Evolutionary conservation across 2,329 filamentous ascomycete species (phyloP).

Genomic region (Colletotrichum somersetense): DNA sequence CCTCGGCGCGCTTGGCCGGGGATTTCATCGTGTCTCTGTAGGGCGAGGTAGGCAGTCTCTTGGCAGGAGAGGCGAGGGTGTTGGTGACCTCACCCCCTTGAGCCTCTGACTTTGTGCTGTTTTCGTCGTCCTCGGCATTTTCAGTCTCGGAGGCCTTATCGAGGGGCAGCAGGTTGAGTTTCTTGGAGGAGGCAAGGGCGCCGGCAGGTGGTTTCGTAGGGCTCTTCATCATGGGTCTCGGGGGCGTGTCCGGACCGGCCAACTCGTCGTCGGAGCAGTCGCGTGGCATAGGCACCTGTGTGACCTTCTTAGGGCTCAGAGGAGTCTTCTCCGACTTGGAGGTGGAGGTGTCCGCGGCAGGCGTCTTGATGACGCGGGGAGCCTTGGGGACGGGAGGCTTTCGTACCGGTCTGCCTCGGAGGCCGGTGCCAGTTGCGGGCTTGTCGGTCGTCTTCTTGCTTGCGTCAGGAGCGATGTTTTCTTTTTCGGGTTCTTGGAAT

Average conservation of each 20-base stretch:
- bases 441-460: slow-evolving; percentile 51
- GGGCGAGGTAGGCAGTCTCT: slow-evolving; percentile 64
- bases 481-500: slow-evolving; percentile 75
- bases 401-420: slow-evolving; percentile 61
- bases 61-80: slow-evolving; percentile 67
- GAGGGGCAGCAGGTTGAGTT: slow-evolving; percentile 49
- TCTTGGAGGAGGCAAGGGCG: slow-evolving; percentile 50
- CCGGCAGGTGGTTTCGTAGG: slow-evolving; percentile 63
- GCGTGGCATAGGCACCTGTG: slow-evolving; percentile 64
- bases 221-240: slow-evolving; percentile 67
- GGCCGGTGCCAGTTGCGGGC: slow-evolving; percentile 49
- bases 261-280: slow-evolving; percentile 73
- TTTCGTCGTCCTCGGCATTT: slow-evolving; percentile 44
- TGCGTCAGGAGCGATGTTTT: slow-evolving; percentile 65
- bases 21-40: slow-evolving; percentile 68
- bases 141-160: slow-evolving; percentile 24
- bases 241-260: slow-evolving; percentile 62
- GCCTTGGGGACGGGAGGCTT: slow-evolving; percentile 53
- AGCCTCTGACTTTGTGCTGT: slow-evolving; percentile 35
- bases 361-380: slow-evolving; percentile 47
- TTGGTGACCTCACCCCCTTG: slow-evolving; percentile 45
- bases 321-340: slow-evolving; percentile 60
- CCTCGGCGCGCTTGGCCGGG: slow-evolving; percentile 67
- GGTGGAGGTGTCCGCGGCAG: slow-evolving; percentile 43
- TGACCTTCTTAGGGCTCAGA: slow-evolving; percentile 75